Evolutionary conservation across 2,329 filamentous ascomycete species (phyloP), one percentile per base, ranked within the genome.

Genomic region (Pseudonectria buxi): DNA sequence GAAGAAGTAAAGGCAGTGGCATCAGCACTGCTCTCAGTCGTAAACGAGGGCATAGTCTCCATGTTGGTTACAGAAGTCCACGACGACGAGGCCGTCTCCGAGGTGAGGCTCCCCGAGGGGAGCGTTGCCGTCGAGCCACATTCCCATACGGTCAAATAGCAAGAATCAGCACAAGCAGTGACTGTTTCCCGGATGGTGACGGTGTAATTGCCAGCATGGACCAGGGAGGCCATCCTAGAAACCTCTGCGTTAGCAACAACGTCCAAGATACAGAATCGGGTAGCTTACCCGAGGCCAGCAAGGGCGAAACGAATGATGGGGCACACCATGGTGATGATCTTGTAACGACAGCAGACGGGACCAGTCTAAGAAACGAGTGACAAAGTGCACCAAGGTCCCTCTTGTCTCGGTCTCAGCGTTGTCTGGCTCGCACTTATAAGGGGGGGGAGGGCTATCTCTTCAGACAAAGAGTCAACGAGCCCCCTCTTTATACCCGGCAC

Each of bases 211-310:
- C 47, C 43, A 5, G 57, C 55, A 14, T 14, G 35, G 13, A 43
- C 54, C 13, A 50, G 24, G 24, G 43, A 38, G 3, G 47, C 48
- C 32, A 57, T 61, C 26, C 4, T 14, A 43, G 40, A 49, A 16
- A 50, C 37, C 30, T 33, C 12, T 24, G 7, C 14, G 27, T 28
- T 6, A 33, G 30, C 4, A 10, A 26, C 7, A 12, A 14, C 10
- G 13, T 13, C 15, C 30, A 28, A 6, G 4, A 13, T 6, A 30
- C 22, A 16, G 24, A 11, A 32, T 15, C 12, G 11, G 16, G 12
- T 14, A 11, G 39, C 45, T 16, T 45, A 60, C 58, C 51, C 49
- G 32, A 57, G 38, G 33, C 54, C 55, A 24, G 52, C 10, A 10
- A 60, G 45, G 46, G 47, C 41, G n/a, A 56, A 43, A 32, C 41